Percentiles rank a stretch among this genome's conserved stretches.
Conservation (phyloP, 1,284 basidiomycete species). For the Trichosporon ovoides region DNA sequence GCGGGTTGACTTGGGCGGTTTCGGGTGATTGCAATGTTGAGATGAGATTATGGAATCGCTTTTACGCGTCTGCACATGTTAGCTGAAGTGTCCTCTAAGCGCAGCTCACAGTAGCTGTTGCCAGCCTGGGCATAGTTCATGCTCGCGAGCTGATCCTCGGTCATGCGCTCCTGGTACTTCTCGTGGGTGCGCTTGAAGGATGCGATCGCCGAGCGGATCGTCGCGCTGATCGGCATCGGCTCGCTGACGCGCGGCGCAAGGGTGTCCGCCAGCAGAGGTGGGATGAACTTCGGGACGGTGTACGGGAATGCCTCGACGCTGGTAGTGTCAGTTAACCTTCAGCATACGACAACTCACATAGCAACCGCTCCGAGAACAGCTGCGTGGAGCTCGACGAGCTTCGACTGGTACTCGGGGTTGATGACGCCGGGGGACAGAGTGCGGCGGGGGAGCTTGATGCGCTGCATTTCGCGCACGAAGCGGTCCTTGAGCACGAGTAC, state of each 20-base stretch:
- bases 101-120: constrained; percentile 71
- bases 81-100: neutral
- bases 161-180: constrained; percentile 75
- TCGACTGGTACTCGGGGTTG: constrained; percentile 63
- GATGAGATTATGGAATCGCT: no score
- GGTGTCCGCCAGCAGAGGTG: constrained; percentile 41
- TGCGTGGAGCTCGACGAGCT: constrained; percentile 73
- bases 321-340: neutral
- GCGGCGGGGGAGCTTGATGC: constrained; percentile 65
- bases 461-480: constrained; percentile 63
- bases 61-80: neutral
- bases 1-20: no score
- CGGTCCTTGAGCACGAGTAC: constrained; percentile 83
- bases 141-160: constrained; percentile 80
- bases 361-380: constrained; percentile 73
- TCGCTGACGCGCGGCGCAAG: constrained; percentile 67
- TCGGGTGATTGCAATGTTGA: no score
- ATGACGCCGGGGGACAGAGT: constrained; percentile 54
- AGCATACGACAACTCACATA: constrained; percentile 33
- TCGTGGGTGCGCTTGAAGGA: constrained; percentile 49
- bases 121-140: constrained; percentile 84
- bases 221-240: constrained; percentile 84
- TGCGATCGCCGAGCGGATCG: constrained; percentile 80
- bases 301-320: constrained; percentile 57
- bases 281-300: constrained; percentile 59